Evolutionary conservation across 352 stramenopile genomes (phyloP).

Genomic region (Phytophthora chlamydospora): DNA sequence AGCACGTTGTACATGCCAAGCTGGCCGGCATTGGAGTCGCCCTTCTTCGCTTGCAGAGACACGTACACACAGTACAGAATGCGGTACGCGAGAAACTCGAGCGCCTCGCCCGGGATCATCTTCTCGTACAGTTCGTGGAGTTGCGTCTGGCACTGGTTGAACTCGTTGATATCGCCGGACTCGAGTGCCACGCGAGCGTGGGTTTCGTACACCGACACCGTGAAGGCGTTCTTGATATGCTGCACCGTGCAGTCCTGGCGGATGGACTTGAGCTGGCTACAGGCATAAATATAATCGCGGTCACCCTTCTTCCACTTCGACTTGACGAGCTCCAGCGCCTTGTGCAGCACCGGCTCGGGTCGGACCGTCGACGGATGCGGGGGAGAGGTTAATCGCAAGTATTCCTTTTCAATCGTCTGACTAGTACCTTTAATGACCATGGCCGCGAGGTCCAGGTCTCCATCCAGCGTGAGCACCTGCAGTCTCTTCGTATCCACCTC

Average conservation of each 20-base stretch:
- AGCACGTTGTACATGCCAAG: conserved; percentile 89
- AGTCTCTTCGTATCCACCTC: conserved; percentile 75
- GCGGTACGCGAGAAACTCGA: conserved; percentile 90
- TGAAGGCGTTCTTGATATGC: conserved; percentile 97
- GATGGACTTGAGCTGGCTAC: conserved; percentile 99
- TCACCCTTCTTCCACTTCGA: conserved; percentile 86
- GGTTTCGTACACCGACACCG: conserved; percentile 97
- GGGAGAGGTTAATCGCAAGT: conserved; percentile 96
- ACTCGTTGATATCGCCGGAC: conserved; percentile 95
- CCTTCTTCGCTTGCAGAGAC: conserved; percentile 87
- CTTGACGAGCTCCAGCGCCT: conserved; percentile 89
- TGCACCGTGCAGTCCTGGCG: conserved; percentile 98
- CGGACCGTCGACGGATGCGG: conserved; percentile 96
- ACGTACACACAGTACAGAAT: conserved; percentile 93
- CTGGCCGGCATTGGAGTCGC: conserved; percentile 81
- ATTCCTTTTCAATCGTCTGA: conserved; percentile 97
- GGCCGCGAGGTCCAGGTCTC: conserved; percentile 83
- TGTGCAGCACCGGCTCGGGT: conserved; percentile 90
- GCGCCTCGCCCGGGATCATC: conserved; percentile 66
- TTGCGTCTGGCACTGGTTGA: conserved; percentile 95
- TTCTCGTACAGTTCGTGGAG: conserved; percentile 90
- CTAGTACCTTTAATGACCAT: conserved; percentile 96
- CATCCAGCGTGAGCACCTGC: conserved; percentile 76
- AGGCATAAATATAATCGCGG: conserved; percentile 95
- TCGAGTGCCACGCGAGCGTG: conserved; percentile 97